phyloP scores from a whole-genome alignment of 2,329 filamentous ascomycete species.

The Sclerotinia minor region DNA sequence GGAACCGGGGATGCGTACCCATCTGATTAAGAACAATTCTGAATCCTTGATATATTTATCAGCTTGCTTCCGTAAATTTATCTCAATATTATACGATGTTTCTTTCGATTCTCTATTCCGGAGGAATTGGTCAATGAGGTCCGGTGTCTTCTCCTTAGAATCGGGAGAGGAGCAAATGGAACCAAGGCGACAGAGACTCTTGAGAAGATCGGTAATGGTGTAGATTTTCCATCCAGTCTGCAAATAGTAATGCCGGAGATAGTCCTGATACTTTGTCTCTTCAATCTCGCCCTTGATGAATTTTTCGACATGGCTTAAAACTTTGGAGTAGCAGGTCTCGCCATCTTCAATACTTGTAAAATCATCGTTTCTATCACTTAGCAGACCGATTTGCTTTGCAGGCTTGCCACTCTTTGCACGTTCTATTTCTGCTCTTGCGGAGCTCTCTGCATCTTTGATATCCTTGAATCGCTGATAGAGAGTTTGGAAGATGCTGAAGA shows the following conservation, averaged over 20 bases:
- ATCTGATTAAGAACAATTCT: conserved; percentile 86
- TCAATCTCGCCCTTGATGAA: conserved; percentile 82
- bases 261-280: conserved; percentile 81
- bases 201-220: conserved; percentile 85
- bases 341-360: conserved; percentile 58
- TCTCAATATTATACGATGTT: conserved; percentile 86
- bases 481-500: conserved; percentile 91
- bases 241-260: conserved; percentile 87
- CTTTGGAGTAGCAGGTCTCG: conserved; percentile 77
- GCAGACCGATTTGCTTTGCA: conserved; percentile 78
- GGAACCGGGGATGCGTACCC: conserved; percentile 61
- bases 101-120: conserved; percentile 77
- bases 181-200: conserved; percentile 76
- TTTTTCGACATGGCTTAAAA: conserved; percentile 82
- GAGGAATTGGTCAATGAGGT: conserved; percentile 85
- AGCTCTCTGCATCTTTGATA: conserved; percentile 76
- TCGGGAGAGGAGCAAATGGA: conserved; percentile 83
- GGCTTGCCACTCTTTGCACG: conserved; percentile 76
- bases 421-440: conserved; percentile 71
- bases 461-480: conserved; percentile 81
- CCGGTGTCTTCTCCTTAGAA: conserved; percentile 87
- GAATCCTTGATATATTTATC: conserved; percentile 92
- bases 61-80: conserved; percentile 85
- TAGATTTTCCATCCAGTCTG: conserved; percentile 91
- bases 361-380: conserved; percentile 82